These are phyloP conservation scores for Aspergillus novofumigatus DNA, from an alignment of 2,329 filamentous ascomycete species.

Conservation along the genomic window DNA sequence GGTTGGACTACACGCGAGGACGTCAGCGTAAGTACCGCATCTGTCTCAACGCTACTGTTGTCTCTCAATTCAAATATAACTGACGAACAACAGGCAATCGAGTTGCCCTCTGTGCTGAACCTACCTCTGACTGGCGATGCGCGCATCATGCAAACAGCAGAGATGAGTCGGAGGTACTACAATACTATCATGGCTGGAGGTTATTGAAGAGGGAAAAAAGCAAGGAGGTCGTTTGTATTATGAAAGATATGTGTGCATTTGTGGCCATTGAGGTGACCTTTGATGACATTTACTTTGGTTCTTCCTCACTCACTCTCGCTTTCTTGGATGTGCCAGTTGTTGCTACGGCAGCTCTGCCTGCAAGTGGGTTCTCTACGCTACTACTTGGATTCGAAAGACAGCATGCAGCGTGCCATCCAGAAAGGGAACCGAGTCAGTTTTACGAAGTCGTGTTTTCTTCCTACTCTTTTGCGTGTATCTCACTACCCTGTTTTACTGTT, in stretches of 20 bases:
- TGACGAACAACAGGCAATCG: constrained; percentile 23
- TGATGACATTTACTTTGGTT: not conserved
- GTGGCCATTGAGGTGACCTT: not conserved
- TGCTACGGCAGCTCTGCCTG: too few species aligned
- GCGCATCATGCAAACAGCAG: constrained; percentile 64
- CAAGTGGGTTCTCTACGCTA: not conserved
- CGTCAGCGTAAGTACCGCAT: constrained; percentile 50
- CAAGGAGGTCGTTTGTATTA: not conserved
- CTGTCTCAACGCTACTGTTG: not conserved
- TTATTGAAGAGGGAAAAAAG: constrained; percentile 19
- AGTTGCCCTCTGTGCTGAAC: constrained; percentile 37
- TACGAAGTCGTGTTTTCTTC: not conserved
- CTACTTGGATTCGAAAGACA: not conserved
- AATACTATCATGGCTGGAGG: constrained; percentile 56
- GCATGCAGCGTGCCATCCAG: not conserved
- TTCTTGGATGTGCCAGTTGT: not conserved
- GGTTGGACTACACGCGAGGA: constrained; percentile 59
- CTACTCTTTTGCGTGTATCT: not conserved
- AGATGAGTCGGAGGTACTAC: constrained; percentile 67
- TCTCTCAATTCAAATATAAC: not conserved
- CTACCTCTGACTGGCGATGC: constrained; percentile 65
- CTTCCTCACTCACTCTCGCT: not conserved
- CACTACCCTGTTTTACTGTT: not conserved
- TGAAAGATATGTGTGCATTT: not conserved
- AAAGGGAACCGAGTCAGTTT: not conserved